phyloP scores from a whole-genome alignment of 179 eudicot species.

The Vitellaria paradoxa region DNA sequence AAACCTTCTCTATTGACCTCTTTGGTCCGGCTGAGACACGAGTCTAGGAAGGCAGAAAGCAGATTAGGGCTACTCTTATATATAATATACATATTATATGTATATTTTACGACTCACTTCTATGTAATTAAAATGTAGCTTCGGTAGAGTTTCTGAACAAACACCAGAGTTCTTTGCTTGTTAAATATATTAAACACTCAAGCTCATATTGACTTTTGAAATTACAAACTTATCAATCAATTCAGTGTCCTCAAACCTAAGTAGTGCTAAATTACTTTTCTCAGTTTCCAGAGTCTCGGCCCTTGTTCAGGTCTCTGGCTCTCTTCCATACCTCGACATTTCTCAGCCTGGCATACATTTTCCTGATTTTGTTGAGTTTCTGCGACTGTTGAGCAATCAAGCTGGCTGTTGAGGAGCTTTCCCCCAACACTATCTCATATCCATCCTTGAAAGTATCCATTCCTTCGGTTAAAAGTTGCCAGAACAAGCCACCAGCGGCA shows the following conservation, averaged over 20 bases:
- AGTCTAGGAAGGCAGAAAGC: background rate
- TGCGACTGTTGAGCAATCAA: slow-evolving; percentile 42
- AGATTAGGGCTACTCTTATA: background rate
- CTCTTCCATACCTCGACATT: slow-evolving; percentile 15
- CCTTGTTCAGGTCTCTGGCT: slow-evolving; percentile 3
- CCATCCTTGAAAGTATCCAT: slow-evolving; percentile 53
- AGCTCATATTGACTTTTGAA: background rate
- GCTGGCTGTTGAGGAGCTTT: slow-evolving; percentile 36
- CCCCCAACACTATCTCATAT: slow-evolving; percentile 40
- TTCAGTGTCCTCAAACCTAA: background rate
- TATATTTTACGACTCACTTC: no score
- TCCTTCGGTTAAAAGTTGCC: slow-evolving; percentile 62
- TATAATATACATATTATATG: background rate
- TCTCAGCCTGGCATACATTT: slow-evolving; percentile 20
- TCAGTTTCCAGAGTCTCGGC: slow-evolving; percentile 3
- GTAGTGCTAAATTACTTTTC: background rate
- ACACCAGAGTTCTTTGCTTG: background rate
- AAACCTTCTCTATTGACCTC: slow-evolving; percentile 9
- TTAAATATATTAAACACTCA: background rate
- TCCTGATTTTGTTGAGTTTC: slow-evolving; percentile 27
- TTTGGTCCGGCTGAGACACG: background rate
- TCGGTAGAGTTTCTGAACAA: background rate
- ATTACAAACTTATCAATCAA: background rate
- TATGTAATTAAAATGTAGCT: background rate
- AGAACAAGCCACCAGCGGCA: slow-evolving; percentile 64